A percentile compares a stretch with the other conserved stretches of the same genome.
phyloP scores from a whole-genome alignment of 176 grass and related monocot genomes.

The Poa annua region DNA sequence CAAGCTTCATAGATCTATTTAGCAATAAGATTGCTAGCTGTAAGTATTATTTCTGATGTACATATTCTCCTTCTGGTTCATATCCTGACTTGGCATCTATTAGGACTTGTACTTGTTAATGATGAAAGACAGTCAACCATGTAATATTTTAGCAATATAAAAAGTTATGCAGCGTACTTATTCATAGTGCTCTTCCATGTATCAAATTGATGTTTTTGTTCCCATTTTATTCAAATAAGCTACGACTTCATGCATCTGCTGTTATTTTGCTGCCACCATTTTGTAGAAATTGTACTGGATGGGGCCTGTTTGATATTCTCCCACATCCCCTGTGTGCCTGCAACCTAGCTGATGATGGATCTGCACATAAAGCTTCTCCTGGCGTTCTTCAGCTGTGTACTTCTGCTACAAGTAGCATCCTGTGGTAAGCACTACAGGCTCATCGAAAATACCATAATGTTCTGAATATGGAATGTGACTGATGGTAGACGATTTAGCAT shows the following conservation, averaged over 20 bases:
- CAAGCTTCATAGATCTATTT: neutral
- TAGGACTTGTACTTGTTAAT: neutral
- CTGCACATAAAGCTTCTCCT: slow-evolving; percentile 61
- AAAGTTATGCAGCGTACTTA: neutral
- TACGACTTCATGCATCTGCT: slow-evolving; percentile 10
- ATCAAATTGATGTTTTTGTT: neutral
- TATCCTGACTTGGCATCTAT: neutral
- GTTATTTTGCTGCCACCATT: slow-evolving; percentile 28
- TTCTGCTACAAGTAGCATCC: slow-evolving; percentile 54
- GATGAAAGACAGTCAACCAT: slow-evolving; percentile 26
- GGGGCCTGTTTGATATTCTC: slow-evolving; percentile 29
- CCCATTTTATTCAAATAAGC: slow-evolving; percentile 2
- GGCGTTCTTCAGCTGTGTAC: slow-evolving; percentile 44
- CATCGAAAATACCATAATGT: no score
- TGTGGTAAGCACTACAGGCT: slow-evolving; percentile 59
- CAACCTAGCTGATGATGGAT: slow-evolving; percentile 51
- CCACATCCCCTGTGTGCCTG: slow-evolving; percentile 16
- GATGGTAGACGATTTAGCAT: neutral
- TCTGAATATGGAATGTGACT: neutral
- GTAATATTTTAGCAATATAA: slow-evolving; percentile 21
- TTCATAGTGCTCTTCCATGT: slow-evolving; percentile 48
- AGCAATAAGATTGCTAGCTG: neutral
- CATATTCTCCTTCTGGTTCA: neutral
- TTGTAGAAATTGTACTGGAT: slow-evolving; percentile 42
- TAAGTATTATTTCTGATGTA: neutral